Evolutionary conservation across 2,329 filamentous ascomycete genomes (phyloP), one percentile per base, ranked within the genome.

Genomic region (Diplodia scrobiculata): DNA sequence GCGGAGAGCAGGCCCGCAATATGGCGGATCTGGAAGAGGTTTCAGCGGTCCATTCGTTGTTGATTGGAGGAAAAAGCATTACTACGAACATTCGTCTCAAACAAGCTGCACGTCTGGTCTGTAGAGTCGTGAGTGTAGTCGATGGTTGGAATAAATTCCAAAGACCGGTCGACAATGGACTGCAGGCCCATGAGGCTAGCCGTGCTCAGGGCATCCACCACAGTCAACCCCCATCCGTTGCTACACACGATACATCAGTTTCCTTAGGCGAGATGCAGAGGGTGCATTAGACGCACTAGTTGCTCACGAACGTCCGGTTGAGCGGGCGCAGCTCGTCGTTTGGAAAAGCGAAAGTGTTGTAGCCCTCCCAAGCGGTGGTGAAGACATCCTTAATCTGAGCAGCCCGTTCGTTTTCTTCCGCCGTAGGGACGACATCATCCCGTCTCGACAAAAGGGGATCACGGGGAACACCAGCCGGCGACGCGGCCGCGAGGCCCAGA

Each of bases 141-240:
- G 71, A 96, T 89, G 0, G 78, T 84, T 0, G 86, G 83, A 52
- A 96, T 84, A 73, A 88, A 88, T 6, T 89, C 81, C 25, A 96
- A 77, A 69, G 96, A 92, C 63, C 87, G 81, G 51, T 87, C 79
- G 13, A 95, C 87, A 29, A 91, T 86, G n/a, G 87, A 81, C 29
- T 81, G 79, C 50, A 91, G 84, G 50, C 84, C 83, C 90, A 96
- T 94, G 29, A 96, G 77, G 58, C 93, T 80, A 7, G 91, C 91
- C 0, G 92, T 96, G 67, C 86, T 89, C 55, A 96, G 81, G 1
- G 91, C 90, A 75, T 96, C 92, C 14, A 95, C 84, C 0, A 91
- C 90, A 45, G 88, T 92, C 36, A 91, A 91, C 27, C 91, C 92
- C 92, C 92, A 96, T 63, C 87, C 89, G 73, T 93, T 93, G 69